Evolutionary conservation across 2,329 filamentous ascomycete genomes (phyloP).

Genomic region (Pseudofabraea citricarpa): DNA sequence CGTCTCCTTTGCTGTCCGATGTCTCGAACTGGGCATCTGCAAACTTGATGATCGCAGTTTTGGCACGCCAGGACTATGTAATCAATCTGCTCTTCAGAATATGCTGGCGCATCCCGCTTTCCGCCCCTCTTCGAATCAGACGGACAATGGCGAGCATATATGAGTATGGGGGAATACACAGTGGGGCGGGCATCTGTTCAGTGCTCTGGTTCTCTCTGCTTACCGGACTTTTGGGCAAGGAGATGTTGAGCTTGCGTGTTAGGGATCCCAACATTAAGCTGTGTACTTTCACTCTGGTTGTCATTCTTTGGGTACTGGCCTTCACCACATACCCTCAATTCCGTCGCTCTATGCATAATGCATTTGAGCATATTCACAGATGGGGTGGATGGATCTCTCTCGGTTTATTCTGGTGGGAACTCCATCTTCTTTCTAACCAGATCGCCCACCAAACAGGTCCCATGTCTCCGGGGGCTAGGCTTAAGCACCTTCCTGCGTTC

Average conservation of each 20-base stretch:
- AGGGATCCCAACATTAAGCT: constrained; percentile 8
- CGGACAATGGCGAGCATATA: constrained; percentile 44
- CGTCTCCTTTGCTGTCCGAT: not conserved
- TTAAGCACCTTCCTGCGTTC: constrained; percentile 38
- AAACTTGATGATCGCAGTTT: constrained; percentile 42
- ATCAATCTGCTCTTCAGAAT: constrained; percentile 44
- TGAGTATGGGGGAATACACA: constrained; percentile 49
- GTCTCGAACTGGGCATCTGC: constrained; percentile 30
- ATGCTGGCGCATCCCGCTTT: constrained; percentile 40
- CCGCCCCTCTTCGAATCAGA: constrained; percentile 42
- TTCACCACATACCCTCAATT: constrained; percentile 45
- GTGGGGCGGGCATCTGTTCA: constrained; percentile 43
- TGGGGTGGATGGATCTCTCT: constrained; percentile 51
- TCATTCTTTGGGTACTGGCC: constrained; percentile 40
- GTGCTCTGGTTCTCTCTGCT: constrained; percentile 43
- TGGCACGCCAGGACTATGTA: constrained; percentile 45
- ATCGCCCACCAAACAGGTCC: constrained; percentile 11
- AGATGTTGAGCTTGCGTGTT: constrained; percentile 7
- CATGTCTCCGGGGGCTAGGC: constrained; percentile 9
- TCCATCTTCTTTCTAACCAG: constrained; percentile 31
- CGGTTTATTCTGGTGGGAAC: constrained; percentile 43
- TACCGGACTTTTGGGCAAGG: constrained; percentile 20
- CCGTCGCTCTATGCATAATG: constrained; percentile 45
- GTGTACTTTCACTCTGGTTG: constrained; percentile 28
- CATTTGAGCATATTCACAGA: constrained; percentile 52